phyloP scores from a whole-genome alignment of 768 basidiomycete genomes.

The Russula abietina region DNA sequence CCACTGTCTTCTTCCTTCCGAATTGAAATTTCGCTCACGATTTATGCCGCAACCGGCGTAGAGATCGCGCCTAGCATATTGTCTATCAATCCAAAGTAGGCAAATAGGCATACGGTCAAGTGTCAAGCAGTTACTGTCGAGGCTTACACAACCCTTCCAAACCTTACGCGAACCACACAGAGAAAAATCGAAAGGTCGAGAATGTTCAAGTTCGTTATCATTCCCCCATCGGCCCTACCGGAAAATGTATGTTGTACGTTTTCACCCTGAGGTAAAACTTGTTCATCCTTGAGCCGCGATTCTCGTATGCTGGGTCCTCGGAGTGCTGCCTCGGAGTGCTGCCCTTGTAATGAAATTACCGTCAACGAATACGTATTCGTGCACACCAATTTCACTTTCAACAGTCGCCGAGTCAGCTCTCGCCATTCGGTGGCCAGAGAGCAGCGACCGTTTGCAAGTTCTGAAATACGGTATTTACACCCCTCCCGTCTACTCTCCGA shows the following conservation, averaged over 20 bases:
- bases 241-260: neutral
- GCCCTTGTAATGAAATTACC: too few relatives aligned
- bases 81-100: neutral
- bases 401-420: too few relatives aligned
- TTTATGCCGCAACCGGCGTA: neutral
- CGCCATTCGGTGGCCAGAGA: too few relatives aligned
- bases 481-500: too few relatives aligned
- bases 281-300: neutral
- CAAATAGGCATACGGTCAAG: neutral
- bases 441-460: too few relatives aligned
- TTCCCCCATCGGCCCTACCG: neutral
- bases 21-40: neutral
- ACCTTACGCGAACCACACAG: neutral
- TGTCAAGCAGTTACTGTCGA: neutral
- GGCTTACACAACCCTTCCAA: too few relatives aligned
- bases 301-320: too few relatives aligned
- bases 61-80: neutral
- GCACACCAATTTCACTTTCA: too few relatives aligned
- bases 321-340: too few relatives aligned
- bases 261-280: neutral
- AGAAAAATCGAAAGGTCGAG: neutral
- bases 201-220: too few relatives aligned
- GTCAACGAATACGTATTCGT: too few relatives aligned
- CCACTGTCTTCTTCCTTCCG: neutral
- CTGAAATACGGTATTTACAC: too few relatives aligned